These are phyloP conservation scores for Moricandia arvensis DNA, from an alignment of 345 rosid species.

Conservation along the genomic window DNA sequence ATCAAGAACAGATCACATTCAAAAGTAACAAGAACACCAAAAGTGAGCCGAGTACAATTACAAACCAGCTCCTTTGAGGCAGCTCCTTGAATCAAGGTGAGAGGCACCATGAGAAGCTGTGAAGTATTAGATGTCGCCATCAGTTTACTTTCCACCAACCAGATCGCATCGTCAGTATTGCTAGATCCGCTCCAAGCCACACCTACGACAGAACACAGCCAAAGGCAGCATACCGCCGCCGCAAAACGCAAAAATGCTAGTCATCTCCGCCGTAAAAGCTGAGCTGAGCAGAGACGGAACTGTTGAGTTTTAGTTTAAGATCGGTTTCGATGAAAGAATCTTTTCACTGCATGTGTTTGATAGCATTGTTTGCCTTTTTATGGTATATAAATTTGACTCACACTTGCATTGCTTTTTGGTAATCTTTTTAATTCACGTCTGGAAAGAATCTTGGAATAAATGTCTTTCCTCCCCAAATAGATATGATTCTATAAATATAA, in stretches of 20 bases:
- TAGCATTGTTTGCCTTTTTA: not conserved
- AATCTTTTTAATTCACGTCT: conserved; percentile 14
- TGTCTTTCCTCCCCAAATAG: not conserved
- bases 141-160: conserved; percentile 36
- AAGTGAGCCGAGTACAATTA: conserved; percentile 28
- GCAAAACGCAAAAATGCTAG: not conserved
- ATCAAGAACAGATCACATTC: not conserved
- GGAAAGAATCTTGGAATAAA: not conserved
- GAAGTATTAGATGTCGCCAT: conserved; percentile 26
- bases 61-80: conserved; percentile 73
- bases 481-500: not conserved
- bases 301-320: not conserved
- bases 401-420: not conserved
- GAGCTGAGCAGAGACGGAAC: not conserved
- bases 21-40: not conserved
- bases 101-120: conserved; percentile 62
- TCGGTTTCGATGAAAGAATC: conserved; percentile 1
- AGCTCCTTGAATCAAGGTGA: conserved; percentile 82
- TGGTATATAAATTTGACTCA: not conserved
- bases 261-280: conserved; percentile 5
- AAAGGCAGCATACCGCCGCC: conserved; percentile 11
- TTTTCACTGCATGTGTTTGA: conserved; percentile 19
- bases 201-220: conserved; percentile 1
- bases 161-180: conserved; percentile 33
- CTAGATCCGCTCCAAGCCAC: conserved; percentile 46